Base-by-base conservation (phyloP, 176 grass and related monocot genomes). In the Miscanthus lutarioriparius region DNA sequence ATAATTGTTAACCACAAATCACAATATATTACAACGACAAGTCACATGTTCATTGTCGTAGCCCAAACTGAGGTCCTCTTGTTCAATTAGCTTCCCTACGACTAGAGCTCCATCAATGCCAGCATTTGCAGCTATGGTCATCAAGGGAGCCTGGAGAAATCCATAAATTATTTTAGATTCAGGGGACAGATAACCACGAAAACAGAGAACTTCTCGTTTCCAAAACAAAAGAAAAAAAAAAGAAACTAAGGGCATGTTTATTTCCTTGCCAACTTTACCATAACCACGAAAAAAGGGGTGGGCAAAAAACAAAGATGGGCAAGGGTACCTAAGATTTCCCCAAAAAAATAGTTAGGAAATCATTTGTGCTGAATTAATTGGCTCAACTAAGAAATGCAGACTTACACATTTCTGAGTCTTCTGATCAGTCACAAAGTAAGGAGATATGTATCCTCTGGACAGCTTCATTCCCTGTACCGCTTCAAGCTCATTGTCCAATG, bases 331-430 rank as follows among this genome's bases (percentile, higher is more conserved):
- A 74, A 74, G 27, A 67, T 67, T 33, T 20, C 41, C 28, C n/a
- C 0, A 64, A 76, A 51, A 51, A 48, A 38, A 8, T 5, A 71
- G 72, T 35, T 7, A 51, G 25, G 47, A 80, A 1, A 63, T 56
- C 61, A 63, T 6, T 28, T 7, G 2, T 85, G 39, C 14, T 61
- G 12, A 33, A 64, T 82, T 77, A 13, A 75, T 77, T 40, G 51
- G 20, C 63, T 65, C 63, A 70, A 78, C 11, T 28, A 78, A 63
- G 13, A 59, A 28, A 76, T 20, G 76, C 0, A 79, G 39, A 88
- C 95, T 90, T 89, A 98, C 95, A 86, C 95, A 98, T 91, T 95
- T 98, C 89, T 98, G 93, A 64, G 92, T 95, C 77, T 93, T 98
- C 45, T 81, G 83, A 88, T 98, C 92, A 67, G 91, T 95, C 45